A percentile compares a stretch with the other conserved stretches of the same genome.
phyloP scores from a whole-genome alignment of 164 flowering plant species.

The Magnolia officinalis region DNA sequence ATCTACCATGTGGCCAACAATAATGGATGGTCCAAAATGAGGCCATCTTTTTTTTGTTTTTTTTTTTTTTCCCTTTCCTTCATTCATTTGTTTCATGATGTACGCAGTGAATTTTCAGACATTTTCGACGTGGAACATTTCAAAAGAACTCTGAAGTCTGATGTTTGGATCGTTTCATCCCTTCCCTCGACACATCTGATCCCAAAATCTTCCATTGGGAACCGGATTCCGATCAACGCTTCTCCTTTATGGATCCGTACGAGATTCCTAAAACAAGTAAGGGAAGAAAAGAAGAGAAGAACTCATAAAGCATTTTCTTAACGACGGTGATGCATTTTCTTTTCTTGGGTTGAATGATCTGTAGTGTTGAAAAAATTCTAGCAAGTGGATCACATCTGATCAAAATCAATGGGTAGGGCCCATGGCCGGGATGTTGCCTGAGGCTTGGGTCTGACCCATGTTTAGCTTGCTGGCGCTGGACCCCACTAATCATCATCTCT shows the following conservation, averaged over 20 bases:
- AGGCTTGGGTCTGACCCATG: too few species aligned
- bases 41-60: not conserved
- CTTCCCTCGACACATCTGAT: slow-evolving; percentile 52
- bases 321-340: not conserved
- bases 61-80: not conserved
- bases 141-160: slow-evolving; percentile 45
- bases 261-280: slow-evolving; percentile 42
- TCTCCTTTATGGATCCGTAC: slow-evolving; percentile 50
- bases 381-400: too few species aligned
- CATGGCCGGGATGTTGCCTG: too few species aligned
- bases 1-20: not conserved
- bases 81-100: not conserved
- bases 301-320: too few species aligned
- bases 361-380: too few species aligned
- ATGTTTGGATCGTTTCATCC: slow-evolving; percentile 59
- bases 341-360: too few species aligned
- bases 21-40: not conserved
- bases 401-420: too few species aligned
- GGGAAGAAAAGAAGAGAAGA: not conserved
- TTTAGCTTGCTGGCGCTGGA: too few species aligned
- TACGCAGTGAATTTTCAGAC: slow-evolving; percentile 61
- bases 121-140: slow-evolving; percentile 65
- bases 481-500: too few species aligned
- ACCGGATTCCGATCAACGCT: slow-evolving; percentile 35
- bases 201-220: slow-evolving; percentile 29